Evolutionary conservation across 2,329 filamentous ascomycete species (phyloP).

Genomic region (Phaeoacremonium minimum): DNA sequence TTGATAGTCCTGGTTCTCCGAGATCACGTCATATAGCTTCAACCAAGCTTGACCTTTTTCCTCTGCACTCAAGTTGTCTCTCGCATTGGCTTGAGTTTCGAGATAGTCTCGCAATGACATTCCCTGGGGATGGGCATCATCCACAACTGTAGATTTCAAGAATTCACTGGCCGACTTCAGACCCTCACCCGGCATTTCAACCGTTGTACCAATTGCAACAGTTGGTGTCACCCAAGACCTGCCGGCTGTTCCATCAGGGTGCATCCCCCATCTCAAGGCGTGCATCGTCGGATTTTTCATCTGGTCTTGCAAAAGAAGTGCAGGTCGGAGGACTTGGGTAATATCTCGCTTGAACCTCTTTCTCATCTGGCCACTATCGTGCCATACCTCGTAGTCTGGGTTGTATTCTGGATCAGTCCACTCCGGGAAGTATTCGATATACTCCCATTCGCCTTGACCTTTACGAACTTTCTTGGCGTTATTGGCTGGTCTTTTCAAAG

Average conservation of each 20-base stretch:
- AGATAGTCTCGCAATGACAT: too few species aligned
- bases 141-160: too few species aligned
- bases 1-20: slow-evolving; percentile 7
- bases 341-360: background rate
- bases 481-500: too few species aligned
- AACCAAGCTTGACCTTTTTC: too few species aligned
- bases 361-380: background rate
- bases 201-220: too few species aligned
- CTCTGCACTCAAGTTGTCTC: too few species aligned
- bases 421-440: slow-evolving; percentile 7
- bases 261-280: slow-evolving; percentile 6
- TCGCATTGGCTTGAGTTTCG: too few species aligned
- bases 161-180: too few species aligned
- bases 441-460: slow-evolving; percentile 3
- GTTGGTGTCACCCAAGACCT: slow-evolving; percentile 5
- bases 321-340: slow-evolving; percentile 4
- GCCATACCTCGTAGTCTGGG: slow-evolving; percentile 1
- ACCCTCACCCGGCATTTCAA: too few species aligned
- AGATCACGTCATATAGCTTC: background rate
- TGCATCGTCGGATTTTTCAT: slow-evolving; percentile 1
- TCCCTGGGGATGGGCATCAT: too few species aligned
- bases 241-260: background rate
- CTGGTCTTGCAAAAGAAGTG: slow-evolving; percentile 2
- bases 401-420: slow-evolving; percentile 10
- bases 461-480: too few species aligned